Evolutionary conservation across 139 green algal genomes (phyloP).

Genomic region (Chlamydomonas asymmetrica): DNA sequence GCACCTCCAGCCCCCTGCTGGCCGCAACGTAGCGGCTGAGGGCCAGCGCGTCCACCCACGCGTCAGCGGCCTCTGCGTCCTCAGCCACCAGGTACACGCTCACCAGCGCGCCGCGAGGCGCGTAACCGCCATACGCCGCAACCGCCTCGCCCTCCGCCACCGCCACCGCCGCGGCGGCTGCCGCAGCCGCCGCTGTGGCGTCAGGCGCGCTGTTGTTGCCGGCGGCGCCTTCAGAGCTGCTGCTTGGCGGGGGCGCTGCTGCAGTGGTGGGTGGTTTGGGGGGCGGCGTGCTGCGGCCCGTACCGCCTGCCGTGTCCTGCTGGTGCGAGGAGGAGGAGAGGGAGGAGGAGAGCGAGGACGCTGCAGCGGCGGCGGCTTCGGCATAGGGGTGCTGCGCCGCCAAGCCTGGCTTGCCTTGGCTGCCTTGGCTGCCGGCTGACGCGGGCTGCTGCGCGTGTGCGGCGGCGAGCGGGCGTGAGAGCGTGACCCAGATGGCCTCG

Average conservation of each 20-base stretch:
- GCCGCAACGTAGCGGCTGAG: slow-evolving; percentile 42
- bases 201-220: neutral
- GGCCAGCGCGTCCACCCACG: slow-evolving; percentile 66
- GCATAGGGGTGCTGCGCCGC: neutral
- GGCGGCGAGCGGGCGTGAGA: slow-evolving; percentile 6
- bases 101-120: slow-evolving; percentile 19
- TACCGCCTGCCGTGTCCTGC: neutral
- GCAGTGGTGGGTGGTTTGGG: too few species aligned
- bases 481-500: slow-evolving; percentile 63
- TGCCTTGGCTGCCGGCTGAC: neutral
- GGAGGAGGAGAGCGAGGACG: neutral
- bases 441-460: too few species aligned
- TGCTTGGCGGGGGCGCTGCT: neutral
- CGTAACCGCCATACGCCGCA: neutral
- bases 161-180: neutral
- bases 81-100: slow-evolving; percentile 73
- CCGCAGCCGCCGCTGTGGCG: neutral
- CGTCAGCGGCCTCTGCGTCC: slow-evolving; percentile 63
- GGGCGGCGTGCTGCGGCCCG: too few species aligned
- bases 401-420: neutral
- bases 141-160: neutral
- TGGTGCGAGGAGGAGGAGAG: neutral
- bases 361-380: neutral
- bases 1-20: slow-evolving; percentile 18
- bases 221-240: neutral